Conservation (phyloP, 163 green algal species). For the Volvox carteri region DNA sequence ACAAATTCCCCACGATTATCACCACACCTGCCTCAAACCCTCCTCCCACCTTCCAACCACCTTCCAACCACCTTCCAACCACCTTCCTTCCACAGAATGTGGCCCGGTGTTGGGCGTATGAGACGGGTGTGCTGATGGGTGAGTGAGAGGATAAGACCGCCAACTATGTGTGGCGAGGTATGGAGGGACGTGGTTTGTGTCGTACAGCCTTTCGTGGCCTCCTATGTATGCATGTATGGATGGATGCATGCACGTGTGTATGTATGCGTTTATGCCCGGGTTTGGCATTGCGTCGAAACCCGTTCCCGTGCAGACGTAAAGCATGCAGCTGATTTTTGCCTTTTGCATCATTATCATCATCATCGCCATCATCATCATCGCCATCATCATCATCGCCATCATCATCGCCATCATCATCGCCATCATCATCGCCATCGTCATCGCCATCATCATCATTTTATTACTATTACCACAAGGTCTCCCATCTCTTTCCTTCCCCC, state of each 20-base stretch:
- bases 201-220: too few species aligned
- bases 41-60: not conserved
- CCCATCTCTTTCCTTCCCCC: not conserved
- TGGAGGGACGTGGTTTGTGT: not conserved
- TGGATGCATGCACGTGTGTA: not conserved
- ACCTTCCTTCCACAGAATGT: conserved; percentile 83
- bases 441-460: too few species aligned
- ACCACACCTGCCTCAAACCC: not conserved
- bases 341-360: too few species aligned
- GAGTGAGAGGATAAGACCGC: not conserved
- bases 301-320: too few species aligned
- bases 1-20: not conserved
- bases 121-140: conserved; percentile 88
- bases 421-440: too few species aligned
- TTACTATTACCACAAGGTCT: too few species aligned
- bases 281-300: not conserved
- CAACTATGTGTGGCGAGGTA: not conserved
- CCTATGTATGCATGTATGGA: too few species aligned
- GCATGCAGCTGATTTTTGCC: too few species aligned
- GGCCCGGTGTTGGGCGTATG: conserved; percentile 95
- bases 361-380: too few species aligned
- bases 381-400: too few species aligned
- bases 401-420: too few species aligned
- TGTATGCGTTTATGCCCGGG: not conserved
- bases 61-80: not conserved